Conservation (phyloP, 164 flowering plant species). For the Buxus sempervirens region DNA sequence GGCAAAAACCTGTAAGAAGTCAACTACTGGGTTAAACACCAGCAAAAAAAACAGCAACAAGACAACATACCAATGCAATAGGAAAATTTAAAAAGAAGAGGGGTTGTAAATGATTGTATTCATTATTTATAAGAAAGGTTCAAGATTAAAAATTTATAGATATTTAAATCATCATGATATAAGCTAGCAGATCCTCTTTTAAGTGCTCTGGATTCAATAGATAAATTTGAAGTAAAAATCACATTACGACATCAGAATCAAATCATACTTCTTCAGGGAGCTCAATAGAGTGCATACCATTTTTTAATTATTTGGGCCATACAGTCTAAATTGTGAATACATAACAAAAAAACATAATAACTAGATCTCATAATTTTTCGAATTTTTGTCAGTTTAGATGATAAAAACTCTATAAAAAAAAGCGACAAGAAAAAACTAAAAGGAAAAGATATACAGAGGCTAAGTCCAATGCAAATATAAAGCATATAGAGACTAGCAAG, state of each 20-base stretch:
- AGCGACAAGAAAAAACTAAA: too few species aligned
- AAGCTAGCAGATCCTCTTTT: neutral
- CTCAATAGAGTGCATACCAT: neutral
- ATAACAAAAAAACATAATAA: too few species aligned
- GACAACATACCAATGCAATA: neutral
- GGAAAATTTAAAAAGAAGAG: neutral
- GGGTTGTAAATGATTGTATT: neutral
- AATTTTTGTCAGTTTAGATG: too few species aligned
- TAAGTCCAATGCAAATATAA: too few species aligned
- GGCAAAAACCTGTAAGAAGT: conserved; percentile 12
- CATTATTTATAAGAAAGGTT: neutral
- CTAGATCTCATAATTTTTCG: too few species aligned
- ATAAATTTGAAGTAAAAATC: neutral
- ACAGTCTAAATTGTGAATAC: neutral
- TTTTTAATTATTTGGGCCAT: too few species aligned
- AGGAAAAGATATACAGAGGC: too few species aligned
- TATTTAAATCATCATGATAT: neutral
- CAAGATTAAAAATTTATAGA: neutral
- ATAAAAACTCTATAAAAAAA: too few species aligned
- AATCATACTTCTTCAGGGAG: neutral
- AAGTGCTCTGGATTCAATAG: neutral
- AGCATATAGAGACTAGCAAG: too few species aligned
- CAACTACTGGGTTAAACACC: neutral
- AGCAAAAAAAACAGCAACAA: neutral
- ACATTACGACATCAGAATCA: neutral